phyloP scores from a whole-genome alignment of 73 alveolate species.

The Diophrys appendiculata region DNA sequence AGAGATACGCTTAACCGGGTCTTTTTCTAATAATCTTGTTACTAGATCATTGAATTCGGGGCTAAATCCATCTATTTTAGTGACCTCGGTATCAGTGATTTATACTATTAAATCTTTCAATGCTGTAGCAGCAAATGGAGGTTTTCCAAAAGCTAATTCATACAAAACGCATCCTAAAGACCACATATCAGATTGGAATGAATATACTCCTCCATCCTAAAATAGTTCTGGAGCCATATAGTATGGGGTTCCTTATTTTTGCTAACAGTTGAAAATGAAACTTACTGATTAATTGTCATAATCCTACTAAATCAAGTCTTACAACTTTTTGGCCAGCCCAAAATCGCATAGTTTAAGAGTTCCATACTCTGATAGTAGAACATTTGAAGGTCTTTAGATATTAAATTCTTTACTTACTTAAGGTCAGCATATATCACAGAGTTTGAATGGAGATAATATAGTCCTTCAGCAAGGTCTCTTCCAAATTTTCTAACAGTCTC shows the following conservation, averaged over 20 bases:
- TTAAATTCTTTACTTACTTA: slow-evolving; percentile 25
- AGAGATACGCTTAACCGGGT: slow-evolving; percentile 86
- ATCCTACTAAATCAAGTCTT: slow-evolving; percentile 53
- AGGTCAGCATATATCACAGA: slow-evolving; percentile 93
- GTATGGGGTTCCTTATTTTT: slow-evolving; percentile 80
- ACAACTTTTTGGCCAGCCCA: slow-evolving; percentile 68
- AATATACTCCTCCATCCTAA: slow-evolving; percentile 80
- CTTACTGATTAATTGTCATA: slow-evolving; percentile 19
- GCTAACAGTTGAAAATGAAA: slow-evolving; percentile 10
- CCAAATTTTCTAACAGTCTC: slow-evolving; percentile 29
- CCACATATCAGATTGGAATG: slow-evolving; percentile 87
- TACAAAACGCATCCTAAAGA: slow-evolving; percentile 92
- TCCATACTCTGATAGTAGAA: slow-evolving; percentile 91
- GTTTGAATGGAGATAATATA: slow-evolving; percentile 79
- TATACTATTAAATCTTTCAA: slow-evolving; percentile 81
- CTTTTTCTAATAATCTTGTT: slow-evolving; percentile 80
- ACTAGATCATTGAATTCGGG: slow-evolving; percentile 83
- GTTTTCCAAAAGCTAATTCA: slow-evolving; percentile 94
- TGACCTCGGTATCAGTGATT: slow-evolving; percentile 76
- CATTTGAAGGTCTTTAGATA: slow-evolving; percentile 80
- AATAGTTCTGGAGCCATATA: slow-evolving; percentile 96
- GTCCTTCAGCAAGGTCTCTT: slow-evolving; percentile 58
- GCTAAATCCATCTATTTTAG: slow-evolving; percentile 78
- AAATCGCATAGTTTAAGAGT: slow-evolving; percentile 89
- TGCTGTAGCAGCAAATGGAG: slow-evolving; percentile 86